Conservation (phyloP, 2,329 filamentous ascomycete genomes). For the Fusarium subtropicale region DNA sequence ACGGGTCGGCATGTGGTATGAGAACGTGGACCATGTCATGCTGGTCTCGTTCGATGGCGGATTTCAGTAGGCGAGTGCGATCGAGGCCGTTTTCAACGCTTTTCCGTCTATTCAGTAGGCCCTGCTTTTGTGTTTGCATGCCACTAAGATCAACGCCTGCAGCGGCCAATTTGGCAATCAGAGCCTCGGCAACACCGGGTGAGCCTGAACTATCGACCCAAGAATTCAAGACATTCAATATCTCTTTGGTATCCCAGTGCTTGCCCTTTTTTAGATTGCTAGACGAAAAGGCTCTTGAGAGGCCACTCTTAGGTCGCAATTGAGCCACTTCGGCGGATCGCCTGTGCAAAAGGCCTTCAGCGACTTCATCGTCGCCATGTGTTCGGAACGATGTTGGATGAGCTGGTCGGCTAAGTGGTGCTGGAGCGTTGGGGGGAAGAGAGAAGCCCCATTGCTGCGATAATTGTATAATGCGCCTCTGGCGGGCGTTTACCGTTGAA, state of each 20-base stretch:
- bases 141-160: conserved; percentile 65
- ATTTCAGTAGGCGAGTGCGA: conserved; percentile 62
- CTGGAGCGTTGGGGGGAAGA: conserved; percentile 53
- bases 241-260: conserved; percentile 63
- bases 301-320: conserved; percentile 54
- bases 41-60: conserved; percentile 63
- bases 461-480: conserved; percentile 62
- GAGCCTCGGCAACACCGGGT: conserved; percentile 66
- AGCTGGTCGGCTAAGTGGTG: conserved; percentile 57
- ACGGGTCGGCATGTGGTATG: conserved; percentile 63
- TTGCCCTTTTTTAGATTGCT: conserved; percentile 60
- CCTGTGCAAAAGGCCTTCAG: conserved; percentile 66
- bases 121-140: conserved; percentile 60
- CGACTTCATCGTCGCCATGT: conserved; percentile 61
- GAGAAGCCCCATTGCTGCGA: conserved; percentile 63
- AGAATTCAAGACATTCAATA: conserved; percentile 63
- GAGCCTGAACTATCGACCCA: conserved; percentile 63
- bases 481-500: conserved; percentile 54
- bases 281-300: conserved; percentile 55
- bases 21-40: conserved; percentile 66
- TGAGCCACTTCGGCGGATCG: conserved; percentile 54
- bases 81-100: conserved; percentile 63
- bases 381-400: conserved; percentile 58
- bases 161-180: conserved; percentile 62
- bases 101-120: conserved; percentile 61